These are phyloP conservation scores for Fusarium burgessii DNA, from an alignment of 2,329 filamentous ascomycete genomes.

Conservation along the genomic window DNA sequence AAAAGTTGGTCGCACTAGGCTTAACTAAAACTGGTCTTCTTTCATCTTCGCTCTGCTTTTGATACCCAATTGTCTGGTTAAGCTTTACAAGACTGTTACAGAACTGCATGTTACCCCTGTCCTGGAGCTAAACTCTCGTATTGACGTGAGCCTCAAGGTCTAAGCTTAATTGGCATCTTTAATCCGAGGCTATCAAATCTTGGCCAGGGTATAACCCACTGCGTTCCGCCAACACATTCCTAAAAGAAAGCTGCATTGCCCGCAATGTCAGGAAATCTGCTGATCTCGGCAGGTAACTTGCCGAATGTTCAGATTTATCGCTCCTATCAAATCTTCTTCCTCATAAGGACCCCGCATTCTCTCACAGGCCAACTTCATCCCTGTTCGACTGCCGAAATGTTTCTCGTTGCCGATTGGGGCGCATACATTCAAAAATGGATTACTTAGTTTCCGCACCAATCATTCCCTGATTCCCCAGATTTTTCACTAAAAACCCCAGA, in stretches of 20 bases:
- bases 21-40: no score
- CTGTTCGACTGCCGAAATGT: conserved; percentile 8
- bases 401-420: conserved; percentile 22
- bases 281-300: conserved; percentile 19
- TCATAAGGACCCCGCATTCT: conserved; percentile 16
- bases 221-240: neutral
- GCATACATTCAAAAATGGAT: conserved; percentile 3
- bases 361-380: conserved; percentile 7
- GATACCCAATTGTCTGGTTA: conserved; percentile 16
- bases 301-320: conserved; percentile 16
- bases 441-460: conserved; percentile 32
- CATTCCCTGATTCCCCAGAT: conserved; percentile 33
- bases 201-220: neutral
- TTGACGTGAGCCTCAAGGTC: conserved; percentile 1
- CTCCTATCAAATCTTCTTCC: conserved; percentile 23
- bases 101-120: neutral
- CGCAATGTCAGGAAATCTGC: conserved; percentile 9
- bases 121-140: conserved; percentile 1
- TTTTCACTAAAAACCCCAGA: conserved; percentile 14
- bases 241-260: neutral
- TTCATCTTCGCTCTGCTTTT: no score
- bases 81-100: neutral
- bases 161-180: neutral
- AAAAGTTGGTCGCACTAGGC: no score
- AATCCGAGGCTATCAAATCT: conserved; percentile 15